These are phyloP conservation scores for Blastocystis sp. DNA, from an alignment of 352 stramenopile genomes.

Conservation along the genomic window DNA sequence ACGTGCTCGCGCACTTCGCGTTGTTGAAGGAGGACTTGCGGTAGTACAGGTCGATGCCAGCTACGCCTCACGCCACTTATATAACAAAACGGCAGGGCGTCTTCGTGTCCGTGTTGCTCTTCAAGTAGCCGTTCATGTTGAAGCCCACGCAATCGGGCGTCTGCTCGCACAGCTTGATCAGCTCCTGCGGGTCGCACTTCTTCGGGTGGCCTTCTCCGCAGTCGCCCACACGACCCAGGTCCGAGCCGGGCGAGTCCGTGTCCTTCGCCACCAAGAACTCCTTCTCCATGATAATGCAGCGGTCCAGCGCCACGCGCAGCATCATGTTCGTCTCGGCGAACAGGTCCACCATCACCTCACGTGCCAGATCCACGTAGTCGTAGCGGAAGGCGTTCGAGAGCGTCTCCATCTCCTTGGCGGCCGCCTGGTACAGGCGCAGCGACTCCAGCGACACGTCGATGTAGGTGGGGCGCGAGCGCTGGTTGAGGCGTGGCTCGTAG, in stretches of 20 bases:
- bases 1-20: conserved; percentile 6
- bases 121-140: conserved; percentile 65
- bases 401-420: conserved; percentile 71
- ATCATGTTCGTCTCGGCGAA: conserved; percentile 69
- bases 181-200: conserved; percentile 1
- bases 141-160: conserved; percentile 50
- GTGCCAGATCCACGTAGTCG: conserved; percentile 80
- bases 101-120: conserved; percentile 54
- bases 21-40: conserved; percentile 32
- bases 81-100: background rate
- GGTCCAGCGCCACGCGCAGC: conserved; percentile 10
- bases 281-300: background rate
- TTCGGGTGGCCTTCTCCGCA: conserved; percentile 22
- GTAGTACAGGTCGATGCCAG: conserved; percentile 22
- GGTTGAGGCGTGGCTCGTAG: conserved; percentile 75
- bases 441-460: conserved; percentile 76
- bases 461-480: background rate
- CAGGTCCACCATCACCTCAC: conserved; percentile 78
- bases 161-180: conserved; percentile 43
- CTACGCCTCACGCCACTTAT: background rate
- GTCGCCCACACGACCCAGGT: conserved; percentile 8
- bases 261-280: conserved; percentile 30
- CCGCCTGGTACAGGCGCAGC: conserved; percentile 75
- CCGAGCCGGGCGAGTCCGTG: conserved; percentile 1
- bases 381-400: conserved; percentile 77